Conservation (phyloP, 2,329 filamentous ascomycete species). For the Paecilomyces dactylethromorphus region DNA sequence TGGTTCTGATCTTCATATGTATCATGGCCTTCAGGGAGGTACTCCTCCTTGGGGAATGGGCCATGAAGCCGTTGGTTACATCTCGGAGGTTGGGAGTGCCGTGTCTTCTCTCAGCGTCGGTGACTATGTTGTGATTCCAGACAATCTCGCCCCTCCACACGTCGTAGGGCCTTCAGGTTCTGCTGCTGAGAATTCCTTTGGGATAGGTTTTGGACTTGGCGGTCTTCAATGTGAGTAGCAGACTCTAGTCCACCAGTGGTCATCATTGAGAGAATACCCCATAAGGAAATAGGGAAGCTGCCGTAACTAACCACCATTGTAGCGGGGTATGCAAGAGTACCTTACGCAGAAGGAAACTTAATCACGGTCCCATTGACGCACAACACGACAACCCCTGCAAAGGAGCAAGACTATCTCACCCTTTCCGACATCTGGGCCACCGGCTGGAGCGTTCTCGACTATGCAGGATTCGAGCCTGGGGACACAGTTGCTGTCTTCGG, state of each 20-base stretch:
- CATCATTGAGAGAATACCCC: too few relatives aligned
- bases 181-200: conserved; percentile 45
- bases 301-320: too few relatives aligned
- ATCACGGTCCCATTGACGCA: conserved; percentile 55
- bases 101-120: conserved; percentile 57
- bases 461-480: conserved; percentile 33
- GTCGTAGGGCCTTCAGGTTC: conserved; percentile 40
- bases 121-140: conserved; percentile 59
- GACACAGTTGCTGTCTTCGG: conserved; percentile 59
- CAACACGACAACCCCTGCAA: conserved; percentile 26
- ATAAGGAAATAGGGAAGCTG: too few relatives aligned
- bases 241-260: too few relatives aligned
- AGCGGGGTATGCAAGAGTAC: conserved; percentile 59
- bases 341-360: conserved; percentile 62
- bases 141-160: conserved; percentile 58
- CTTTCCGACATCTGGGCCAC: conserved; percentile 34
- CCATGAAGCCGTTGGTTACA: conserved; percentile 57
- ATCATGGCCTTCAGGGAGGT: conserved; percentile 59
- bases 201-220: conserved; percentile 40
- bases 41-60: conserved; percentile 57
- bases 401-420: conserved; percentile 45
- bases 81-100: conserved; percentile 50
- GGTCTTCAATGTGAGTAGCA: conserved; percentile 33
- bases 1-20: conserved; percentile 53
- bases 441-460: conserved; percentile 31